Evolutionary conservation across 805 yeast species (phyloP).

Genomic region (Saccharomyces mikatae): DNA sequence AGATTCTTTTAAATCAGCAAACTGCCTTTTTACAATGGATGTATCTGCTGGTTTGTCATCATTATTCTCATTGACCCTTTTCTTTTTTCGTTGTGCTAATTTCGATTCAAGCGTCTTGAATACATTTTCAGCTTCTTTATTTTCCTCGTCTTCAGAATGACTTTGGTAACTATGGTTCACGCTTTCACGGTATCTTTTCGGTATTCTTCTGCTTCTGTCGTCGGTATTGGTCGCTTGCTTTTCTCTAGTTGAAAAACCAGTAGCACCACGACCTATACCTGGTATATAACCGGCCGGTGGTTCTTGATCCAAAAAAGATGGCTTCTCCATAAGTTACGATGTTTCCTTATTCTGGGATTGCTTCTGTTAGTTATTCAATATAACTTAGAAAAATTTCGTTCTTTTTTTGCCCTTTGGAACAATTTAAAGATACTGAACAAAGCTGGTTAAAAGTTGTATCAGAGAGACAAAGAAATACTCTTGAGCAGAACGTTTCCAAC

Average conservation of each 20-base stretch:
- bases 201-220: conserved; percentile 7
- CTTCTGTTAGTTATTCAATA: background rate
- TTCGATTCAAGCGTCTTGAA: conserved; percentile 61
- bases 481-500: too few relatives aligned
- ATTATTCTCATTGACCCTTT: conserved; percentile 7
- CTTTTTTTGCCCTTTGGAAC: background rate
- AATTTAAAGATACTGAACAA: background rate
- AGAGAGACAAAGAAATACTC: background rate
- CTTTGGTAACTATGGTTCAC: conserved; percentile 12
- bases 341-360: background rate
- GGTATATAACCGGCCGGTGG: conserved; percentile 89
- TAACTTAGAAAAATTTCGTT: background rate
- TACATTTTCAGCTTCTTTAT: conserved; percentile 69
- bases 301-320: conserved; percentile 67
- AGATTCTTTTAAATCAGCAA: conserved; percentile 59
- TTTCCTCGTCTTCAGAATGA: conserved; percentile 39
- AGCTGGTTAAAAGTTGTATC: background rate
- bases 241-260: conserved; percentile 83
- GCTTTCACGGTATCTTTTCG: conserved; percentile 20
- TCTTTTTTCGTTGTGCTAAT: conserved; percentile 28
- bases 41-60: conserved; percentile 30
- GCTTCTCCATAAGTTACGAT: conserved; percentile 35
- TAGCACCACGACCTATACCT: conserved; percentile 92
- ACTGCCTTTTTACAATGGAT: conserved; percentile 33
- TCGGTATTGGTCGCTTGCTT: conserved; percentile 6